Evolutionary conservation across 2,329 filamentous ascomycete genomes (phyloP).

Genomic region (Dendryphion nanum): DNA sequence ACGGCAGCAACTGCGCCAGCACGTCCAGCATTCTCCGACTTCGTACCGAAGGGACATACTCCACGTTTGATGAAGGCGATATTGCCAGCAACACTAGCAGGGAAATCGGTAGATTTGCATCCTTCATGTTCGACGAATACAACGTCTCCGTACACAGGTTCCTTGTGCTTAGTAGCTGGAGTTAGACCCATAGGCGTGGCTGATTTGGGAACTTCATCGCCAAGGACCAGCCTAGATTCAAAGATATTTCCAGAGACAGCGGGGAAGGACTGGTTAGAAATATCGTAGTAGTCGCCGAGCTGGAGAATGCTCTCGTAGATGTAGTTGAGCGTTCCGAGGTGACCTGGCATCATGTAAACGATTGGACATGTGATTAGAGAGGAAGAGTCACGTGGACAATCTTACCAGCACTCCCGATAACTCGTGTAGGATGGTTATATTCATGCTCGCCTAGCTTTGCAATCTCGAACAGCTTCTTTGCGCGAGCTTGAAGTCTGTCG

Average conservation of each 20-base stretch:
- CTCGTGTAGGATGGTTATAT: conserved; percentile 44
- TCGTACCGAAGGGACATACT: conserved; percentile 68
- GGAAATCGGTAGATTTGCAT: conserved; percentile 56
- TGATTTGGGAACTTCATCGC: conserved; percentile 32
- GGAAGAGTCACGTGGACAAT: conserved; percentile 11
- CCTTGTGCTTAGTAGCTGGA: conserved; percentile 35
- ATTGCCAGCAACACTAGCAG: conserved; percentile 57
- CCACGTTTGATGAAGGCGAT: conserved; percentile 74
- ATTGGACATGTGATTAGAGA: not conserved
- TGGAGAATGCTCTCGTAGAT: conserved; percentile 39
- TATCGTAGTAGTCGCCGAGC: conserved; percentile 40
- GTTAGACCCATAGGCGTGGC: conserved; percentile 36
- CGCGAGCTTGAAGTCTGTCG: conserved; percentile 29
- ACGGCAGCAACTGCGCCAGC: conserved; percentile 72
- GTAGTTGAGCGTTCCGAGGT: conserved; percentile 35
- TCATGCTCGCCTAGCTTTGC: conserved; percentile 43
- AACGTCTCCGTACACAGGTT: conserved; percentile 36
- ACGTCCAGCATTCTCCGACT: conserved; percentile 66
- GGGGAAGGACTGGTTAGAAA: conserved; percentile 38
- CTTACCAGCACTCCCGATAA: conserved; percentile 37
- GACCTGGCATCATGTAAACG: conserved; percentile 23
- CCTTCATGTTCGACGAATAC: conserved; percentile 34
- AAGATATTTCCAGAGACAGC: conserved; percentile 36
- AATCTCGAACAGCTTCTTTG: conserved; percentile 40
- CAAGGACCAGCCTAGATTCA: conserved; percentile 38